Evolutionary conservation across 805 yeast genomes (phyloP).

Genomic region (Wickerhamomyces bovis): DNA sequence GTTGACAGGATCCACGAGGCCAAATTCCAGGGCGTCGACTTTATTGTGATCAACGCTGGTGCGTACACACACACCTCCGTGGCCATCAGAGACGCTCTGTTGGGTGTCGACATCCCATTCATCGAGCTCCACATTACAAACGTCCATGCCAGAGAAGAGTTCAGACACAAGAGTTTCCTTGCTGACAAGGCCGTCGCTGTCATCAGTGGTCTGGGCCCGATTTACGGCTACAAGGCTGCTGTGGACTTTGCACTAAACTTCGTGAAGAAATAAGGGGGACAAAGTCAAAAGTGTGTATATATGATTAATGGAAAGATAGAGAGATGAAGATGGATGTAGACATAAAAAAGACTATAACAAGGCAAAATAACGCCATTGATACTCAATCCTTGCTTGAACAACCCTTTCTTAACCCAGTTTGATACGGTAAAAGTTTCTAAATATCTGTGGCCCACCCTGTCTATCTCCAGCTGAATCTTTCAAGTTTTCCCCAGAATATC

Average conservation of each 20-base stretch:
- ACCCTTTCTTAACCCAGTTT: no score
- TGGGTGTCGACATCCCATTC: constrained; percentile 43
- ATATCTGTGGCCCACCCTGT: no score
- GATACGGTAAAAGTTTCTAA: no score
- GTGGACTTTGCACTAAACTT: constrained; percentile 24
- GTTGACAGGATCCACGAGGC: constrained; percentile 45
- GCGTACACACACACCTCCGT: constrained; percentile 49
- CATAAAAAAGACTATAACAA: no score
- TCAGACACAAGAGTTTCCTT: constrained; percentile 43
- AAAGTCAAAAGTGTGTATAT: neutral
- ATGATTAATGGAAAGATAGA: neutral
- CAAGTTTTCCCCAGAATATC: neutral
- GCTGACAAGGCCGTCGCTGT: constrained; percentile 45
- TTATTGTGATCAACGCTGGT: constrained; percentile 45
- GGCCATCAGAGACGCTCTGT: constrained; percentile 43
- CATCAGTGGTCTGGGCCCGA: constrained; percentile 24
- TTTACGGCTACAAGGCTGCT: constrained; percentile 25
- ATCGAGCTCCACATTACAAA: constrained; percentile 46
- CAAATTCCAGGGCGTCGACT: constrained; percentile 29
- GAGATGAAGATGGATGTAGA: no score
- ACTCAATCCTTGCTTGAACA: no score
- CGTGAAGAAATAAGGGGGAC: constrained; percentile 4
- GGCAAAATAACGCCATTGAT: no score
- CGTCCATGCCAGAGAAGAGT: constrained; percentile 45
- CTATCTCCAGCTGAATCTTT: no score